These are phyloP conservation scores for Sphaerobolus stellatus DNA, from an alignment of 1,284 basidiomycete species.

Conservation along the genomic window DNA sequence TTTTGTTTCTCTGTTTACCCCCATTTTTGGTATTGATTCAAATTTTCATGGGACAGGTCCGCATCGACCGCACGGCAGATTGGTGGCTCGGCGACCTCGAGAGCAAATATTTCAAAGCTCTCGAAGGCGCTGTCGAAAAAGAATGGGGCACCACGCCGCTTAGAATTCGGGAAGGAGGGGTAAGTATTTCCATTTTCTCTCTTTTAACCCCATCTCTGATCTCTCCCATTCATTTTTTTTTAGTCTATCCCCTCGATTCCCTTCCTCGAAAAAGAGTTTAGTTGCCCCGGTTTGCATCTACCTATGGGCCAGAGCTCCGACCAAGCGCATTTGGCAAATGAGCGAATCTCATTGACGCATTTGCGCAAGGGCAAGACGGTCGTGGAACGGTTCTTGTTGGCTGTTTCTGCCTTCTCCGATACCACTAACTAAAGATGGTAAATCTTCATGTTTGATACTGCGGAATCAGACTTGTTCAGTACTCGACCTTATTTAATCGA, in stretches of 20 bases:
- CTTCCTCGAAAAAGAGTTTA: constrained; percentile 88
- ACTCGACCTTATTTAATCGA: too few species aligned
- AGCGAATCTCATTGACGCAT: constrained; percentile 77
- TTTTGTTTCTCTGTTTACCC: not conserved
- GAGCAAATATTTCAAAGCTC: constrained; percentile 78
- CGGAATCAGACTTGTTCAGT: too few species aligned
- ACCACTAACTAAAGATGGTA: too few species aligned
- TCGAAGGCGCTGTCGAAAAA: constrained; percentile 78
- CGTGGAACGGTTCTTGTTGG: constrained; percentile 65
- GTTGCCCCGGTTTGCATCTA: constrained; percentile 79
- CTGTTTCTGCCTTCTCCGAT: constrained; percentile 27
- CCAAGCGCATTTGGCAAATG: constrained; percentile 85
- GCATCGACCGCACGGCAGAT: constrained; percentile 82
- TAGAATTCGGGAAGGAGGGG: constrained; percentile 92
- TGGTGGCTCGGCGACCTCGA: constrained; percentile 95
- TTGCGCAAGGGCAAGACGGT: constrained; percentile 73
- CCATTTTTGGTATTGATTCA: not conserved
- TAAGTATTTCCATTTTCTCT: constrained; percentile 40
- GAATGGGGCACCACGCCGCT: constrained; percentile 87
- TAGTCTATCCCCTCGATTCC: constrained; percentile 90
- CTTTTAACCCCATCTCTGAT: constrained; percentile 13
- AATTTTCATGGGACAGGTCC: constrained; percentile 47
- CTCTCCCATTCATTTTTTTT: constrained; percentile 1
- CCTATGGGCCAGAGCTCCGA: constrained; percentile 87
- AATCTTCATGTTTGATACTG: too few species aligned